Percentiles rank a stretch among this genome's conserved stretches.
Conservation (phyloP, 345 rosid species). For the Dovyalis caffra region DNA sequence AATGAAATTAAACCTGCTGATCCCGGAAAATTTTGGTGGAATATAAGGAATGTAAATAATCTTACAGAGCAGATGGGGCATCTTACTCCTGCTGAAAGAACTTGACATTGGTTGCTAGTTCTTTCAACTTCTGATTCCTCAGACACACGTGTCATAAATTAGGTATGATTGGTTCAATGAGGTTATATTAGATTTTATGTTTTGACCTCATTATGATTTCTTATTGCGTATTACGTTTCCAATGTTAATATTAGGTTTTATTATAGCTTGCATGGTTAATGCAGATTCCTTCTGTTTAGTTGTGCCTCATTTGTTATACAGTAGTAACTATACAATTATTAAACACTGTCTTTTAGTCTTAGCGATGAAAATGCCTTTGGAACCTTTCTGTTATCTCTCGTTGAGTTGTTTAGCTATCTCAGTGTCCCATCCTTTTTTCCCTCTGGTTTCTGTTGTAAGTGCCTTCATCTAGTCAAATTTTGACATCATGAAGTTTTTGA, state of each 20-base stretch:
- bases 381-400: background rate
- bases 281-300: background rate
- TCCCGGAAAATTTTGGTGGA: slow-evolving; percentile 67
- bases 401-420: background rate
- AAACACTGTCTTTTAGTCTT: background rate
- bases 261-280: background rate
- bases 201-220: background rate
- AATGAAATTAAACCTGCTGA: slow-evolving; percentile 45
- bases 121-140: slow-evolving; percentile 14
- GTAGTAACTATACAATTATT: background rate
- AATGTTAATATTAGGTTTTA: background rate
- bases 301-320: background rate
- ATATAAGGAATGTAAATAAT: slow-evolving; percentile 58
- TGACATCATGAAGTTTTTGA: background rate
- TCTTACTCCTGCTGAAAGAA: slow-evolving; percentile 76
- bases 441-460: background rate
- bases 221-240: background rate
- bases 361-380: background rate
- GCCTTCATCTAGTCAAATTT: background rate
- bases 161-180: slow-evolving; percentile 18
- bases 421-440: background rate
- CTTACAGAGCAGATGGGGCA: slow-evolving; percentile 80
- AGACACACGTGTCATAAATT: slow-evolving; percentile 10
- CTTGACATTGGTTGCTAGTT: slow-evolving; percentile 39
- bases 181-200: slow-evolving; percentile 6